These are phyloP conservation scores for Bipolaris oryzae DNA, from an alignment of 2,329 filamentous ascomycete species.

Conservation along the genomic window DNA sequence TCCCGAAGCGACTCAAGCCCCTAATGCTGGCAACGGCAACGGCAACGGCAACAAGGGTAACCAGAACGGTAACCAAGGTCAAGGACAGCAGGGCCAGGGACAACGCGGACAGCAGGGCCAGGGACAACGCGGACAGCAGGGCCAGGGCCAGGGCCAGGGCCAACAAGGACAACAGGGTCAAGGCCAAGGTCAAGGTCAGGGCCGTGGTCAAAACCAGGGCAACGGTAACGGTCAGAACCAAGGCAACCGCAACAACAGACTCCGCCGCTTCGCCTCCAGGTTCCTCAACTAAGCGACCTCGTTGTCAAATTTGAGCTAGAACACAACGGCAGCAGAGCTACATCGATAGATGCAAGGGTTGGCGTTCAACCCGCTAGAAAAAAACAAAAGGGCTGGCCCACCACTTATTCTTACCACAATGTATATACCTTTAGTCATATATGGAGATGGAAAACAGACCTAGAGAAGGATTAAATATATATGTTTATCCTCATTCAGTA, in stretches of 20 bases:
- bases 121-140: neutral
- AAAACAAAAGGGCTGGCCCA: conserved; percentile 7
- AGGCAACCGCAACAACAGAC: conserved; percentile 2
- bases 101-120: neutral
- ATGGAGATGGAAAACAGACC: neutral
- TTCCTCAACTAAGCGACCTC: conserved; percentile 5
- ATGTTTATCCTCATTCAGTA: conserved; percentile 2
- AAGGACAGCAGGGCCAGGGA: neutral
- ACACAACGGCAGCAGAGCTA: neutral
- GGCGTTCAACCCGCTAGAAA: conserved; percentile 3
- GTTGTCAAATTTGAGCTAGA: neutral
- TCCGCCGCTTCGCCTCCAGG: conserved; percentile 9
- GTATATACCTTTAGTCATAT: conserved; percentile 10
- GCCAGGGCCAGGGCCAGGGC: neutral
- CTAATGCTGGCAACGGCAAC: conserved; percentile 15
- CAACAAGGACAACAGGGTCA: neutral
- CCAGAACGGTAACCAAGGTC: conserved; percentile 12
- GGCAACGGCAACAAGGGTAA: conserved; percentile 16
- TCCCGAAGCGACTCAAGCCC: conserved; percentile 18
- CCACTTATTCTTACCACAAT: conserved; percentile 3
- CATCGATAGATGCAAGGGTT: neutral
- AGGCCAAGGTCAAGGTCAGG: neutral
- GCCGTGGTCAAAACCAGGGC: neutral
- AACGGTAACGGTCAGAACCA: neutral
- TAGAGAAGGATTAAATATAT: neutral